Percentiles rank a stretch among this genome's conserved stretches.
phyloP scores from a whole-genome alignment of 2,329 filamentous ascomycete species.

The Colletotrichum sp. region DNA sequence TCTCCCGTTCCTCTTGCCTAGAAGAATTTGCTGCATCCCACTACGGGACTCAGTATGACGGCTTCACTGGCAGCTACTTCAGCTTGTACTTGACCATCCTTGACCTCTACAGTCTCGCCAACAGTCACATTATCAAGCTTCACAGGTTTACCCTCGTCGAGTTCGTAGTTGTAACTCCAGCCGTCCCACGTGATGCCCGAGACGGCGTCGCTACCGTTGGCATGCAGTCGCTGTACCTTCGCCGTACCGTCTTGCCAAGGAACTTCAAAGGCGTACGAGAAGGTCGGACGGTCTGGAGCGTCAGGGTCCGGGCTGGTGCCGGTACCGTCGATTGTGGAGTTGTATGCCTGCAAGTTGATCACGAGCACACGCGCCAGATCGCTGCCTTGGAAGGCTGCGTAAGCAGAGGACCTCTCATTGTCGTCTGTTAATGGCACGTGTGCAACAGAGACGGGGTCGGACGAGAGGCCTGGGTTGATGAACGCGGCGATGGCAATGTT shows the following conservation, averaged over 20 bases:
- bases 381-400: constrained; percentile 56
- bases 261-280: constrained; percentile 47
- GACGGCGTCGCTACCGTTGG: constrained; percentile 69
- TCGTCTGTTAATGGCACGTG: constrained; percentile 43
- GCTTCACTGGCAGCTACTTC: constrained; percentile 48
- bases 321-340: constrained; percentile 55
- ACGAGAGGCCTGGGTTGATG: constrained; percentile 48
- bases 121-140: constrained; percentile 59
- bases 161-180: constrained; percentile 65
- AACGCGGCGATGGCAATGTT: constrained; percentile 63
- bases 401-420: constrained; percentile 52
- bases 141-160: constrained; percentile 58
- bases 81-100: constrained; percentile 39
- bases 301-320: constrained; percentile 28
- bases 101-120: constrained; percentile 45
- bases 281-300: constrained; percentile 31
- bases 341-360: constrained; percentile 64
- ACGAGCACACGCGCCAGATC: constrained; percentile 54
- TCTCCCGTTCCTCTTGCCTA: too few relatives aligned
- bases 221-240: constrained; percentile 53
- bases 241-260: constrained; percentile 28
- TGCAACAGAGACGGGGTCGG: constrained; percentile 45
- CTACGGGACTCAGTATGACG: constrained; percentile 33
- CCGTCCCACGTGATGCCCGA: constrained; percentile 67
- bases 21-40: background rate